These are phyloP conservation scores for Lachancea nothofagi DNA, from an alignment of 805 yeast genomes.

Conservation along the genomic window DNA sequence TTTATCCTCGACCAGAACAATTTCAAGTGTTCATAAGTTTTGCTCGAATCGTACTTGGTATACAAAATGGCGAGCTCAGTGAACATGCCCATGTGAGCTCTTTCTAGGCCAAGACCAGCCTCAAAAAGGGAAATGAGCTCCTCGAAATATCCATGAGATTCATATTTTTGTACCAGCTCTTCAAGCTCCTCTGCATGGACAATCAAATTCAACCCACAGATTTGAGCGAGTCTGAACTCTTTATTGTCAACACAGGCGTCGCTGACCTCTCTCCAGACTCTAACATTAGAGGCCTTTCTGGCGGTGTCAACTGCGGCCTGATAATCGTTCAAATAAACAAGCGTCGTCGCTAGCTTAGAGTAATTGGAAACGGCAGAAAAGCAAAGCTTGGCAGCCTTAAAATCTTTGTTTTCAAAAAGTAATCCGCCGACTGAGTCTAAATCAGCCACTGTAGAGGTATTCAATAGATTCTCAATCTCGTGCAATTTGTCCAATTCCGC, in stretches of 20 bases:
- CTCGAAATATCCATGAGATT: slow-evolving; percentile 82
- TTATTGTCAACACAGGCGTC: slow-evolving; percentile 92
- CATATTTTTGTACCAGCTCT: slow-evolving; percentile 81
- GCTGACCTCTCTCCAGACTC: slow-evolving; percentile 96
- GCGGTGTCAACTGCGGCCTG: slow-evolving; percentile 98
- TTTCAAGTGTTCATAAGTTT: slow-evolving; percentile 93
- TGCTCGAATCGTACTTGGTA: slow-evolving; percentile 83
- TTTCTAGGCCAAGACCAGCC: slow-evolving; percentile 91
- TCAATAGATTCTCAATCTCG: slow-evolving; percentile 80
- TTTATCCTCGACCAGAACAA: slow-evolving; percentile 97
- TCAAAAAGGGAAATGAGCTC: slow-evolving; percentile 90
- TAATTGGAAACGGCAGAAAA: slow-evolving; percentile 85
- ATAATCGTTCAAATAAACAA: slow-evolving; percentile 85
- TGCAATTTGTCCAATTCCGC: slow-evolving; percentile 70
- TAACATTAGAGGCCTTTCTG: slow-evolving; percentile 88
- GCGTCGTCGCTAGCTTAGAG: slow-evolving; percentile 93
- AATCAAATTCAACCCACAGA: slow-evolving; percentile 95
- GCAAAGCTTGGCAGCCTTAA: slow-evolving; percentile 87
- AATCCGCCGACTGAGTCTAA: slow-evolving; percentile 89
- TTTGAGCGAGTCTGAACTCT: slow-evolving; percentile 95
- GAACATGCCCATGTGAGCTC: slow-evolving; percentile 99
- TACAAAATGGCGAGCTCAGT: slow-evolving; percentile 90
- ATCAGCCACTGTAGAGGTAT: slow-evolving; percentile 88
- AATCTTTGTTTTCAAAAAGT: slow-evolving; percentile 72
- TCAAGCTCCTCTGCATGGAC: slow-evolving; percentile 96